Base-by-base conservation (phyloP, 2,329 filamentous ascomycete genomes). In the Stagonosporopsis vannaccii region DNA sequence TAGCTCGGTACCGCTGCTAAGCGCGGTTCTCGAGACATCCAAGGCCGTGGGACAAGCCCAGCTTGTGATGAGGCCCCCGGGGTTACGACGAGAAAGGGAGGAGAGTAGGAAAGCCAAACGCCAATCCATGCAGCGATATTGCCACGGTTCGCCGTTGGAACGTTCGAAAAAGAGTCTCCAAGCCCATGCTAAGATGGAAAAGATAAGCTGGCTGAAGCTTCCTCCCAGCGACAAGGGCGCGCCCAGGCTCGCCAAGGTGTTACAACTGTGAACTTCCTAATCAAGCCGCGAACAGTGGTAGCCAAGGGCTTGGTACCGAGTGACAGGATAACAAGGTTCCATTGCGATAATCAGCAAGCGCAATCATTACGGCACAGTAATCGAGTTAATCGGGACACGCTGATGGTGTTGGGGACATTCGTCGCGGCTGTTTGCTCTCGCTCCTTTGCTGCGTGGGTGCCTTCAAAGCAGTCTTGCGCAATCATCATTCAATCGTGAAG, bases 121-220 rank as follows among this genome's bases (percentile, higher is more conserved):
- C 50, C 48, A 52, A 51, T 55, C 46, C 49, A 52, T 59, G 52
- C 55, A 45, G 26, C 51, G 19, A 58, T 51, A 46, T 57, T 40
- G 51, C 54, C 54, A 55, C 48, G 19, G 30, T 45, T 37, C 32
- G 43, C 51, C 51, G 52, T 60, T 60, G 42, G 54, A 60, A 49
- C 42, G 51, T 66, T 62, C 57, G 51, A 54, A 66, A 60, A 61
- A 62, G 64, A 62, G 28, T 49, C 52, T 61, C 64, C 62, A 67
- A 67, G 64, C 37, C 11, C 17, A 40, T 51, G 62, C 56, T 61
- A 68, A 62, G 56, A 52, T 56, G 41, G 46, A 60, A 64, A 55
- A 63, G 62, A 67, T 62, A 62, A 61, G 57, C n/a, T 47, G 42
- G 50, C 35, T 26, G 50, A 58, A 50, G 50, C 54, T 67, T 66